phyloP scores from a whole-genome alignment of 768 basidiomycete genomes.

The Stropharia rugosoannulata region DNA sequence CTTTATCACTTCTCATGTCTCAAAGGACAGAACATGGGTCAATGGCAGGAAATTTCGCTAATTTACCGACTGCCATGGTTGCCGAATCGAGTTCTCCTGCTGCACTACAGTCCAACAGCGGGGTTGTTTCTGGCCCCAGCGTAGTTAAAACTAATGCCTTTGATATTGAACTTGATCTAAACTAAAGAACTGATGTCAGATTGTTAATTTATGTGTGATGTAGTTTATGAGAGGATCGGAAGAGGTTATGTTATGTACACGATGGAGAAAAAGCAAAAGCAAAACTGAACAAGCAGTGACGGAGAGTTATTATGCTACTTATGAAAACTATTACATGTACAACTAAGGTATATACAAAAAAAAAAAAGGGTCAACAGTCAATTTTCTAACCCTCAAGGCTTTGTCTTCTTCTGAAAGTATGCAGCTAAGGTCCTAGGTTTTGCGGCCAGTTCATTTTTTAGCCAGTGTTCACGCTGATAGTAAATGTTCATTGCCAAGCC shows the following conservation, averaged over 20 bases:
- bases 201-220: not conserved
- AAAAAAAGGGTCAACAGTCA: not conserved
- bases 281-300: not conserved
- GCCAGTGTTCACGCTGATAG: slow-evolving; percentile 49
- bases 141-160: slow-evolving; percentile 20
- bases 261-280: not conserved
- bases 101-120: not conserved
- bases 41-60: not conserved
- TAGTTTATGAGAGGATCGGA: too few species aligned
- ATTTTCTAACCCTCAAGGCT: not conserved
- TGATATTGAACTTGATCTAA: slow-evolving; percentile 50
- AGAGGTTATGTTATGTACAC: too few species aligned
- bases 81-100: not conserved
- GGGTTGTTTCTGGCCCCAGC: not conserved
- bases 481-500: slow-evolving; percentile 59
- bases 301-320: too few species aligned
- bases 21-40: slow-evolving; percentile 3
- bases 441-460: slow-evolving; percentile 13
- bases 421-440: slow-evolving; percentile 19
- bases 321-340: too few species aligned
- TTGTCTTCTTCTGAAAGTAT: slow-evolving; percentile 23
- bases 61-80: too few species aligned
- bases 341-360: slow-evolving; percentile 2
- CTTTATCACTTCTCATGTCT: slow-evolving; percentile 22
- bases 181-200: slow-evolving; percentile 13